phyloP scores from a whole-genome alignment of 371 early-diverging fungal species.

The Lichtheimia corymbifera region DNA sequence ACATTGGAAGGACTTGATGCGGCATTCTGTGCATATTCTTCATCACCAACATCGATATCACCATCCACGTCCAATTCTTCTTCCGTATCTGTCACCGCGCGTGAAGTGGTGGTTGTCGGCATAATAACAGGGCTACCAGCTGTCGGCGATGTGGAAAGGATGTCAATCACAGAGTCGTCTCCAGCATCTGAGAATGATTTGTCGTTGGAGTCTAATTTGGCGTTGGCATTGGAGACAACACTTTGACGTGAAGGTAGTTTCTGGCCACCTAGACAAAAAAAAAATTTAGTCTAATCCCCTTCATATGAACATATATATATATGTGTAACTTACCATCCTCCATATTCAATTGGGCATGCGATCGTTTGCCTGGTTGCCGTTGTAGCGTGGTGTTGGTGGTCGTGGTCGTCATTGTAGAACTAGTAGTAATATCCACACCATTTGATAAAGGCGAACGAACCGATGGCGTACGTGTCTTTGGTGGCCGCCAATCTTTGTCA shows the following conservation, averaged over 20 bases:
- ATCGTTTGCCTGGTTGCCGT: not conserved
- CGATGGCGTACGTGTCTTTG: not conserved
- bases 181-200: conserved; percentile 13
- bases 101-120: not conserved
- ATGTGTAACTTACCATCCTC: too few relatives aligned
- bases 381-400: not conserved
- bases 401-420: not conserved
- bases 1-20: not conserved
- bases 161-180: conserved; percentile 26
- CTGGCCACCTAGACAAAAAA: not conserved
- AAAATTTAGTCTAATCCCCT: not conserved
- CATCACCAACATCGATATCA: conserved; percentile 26
- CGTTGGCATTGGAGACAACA: conserved; percentile 10
- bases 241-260: conserved; percentile 2
- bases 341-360: not conserved
- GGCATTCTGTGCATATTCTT: conserved; percentile 2
- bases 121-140: conserved; percentile 14
- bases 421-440: not conserved
- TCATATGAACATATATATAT: too few relatives aligned
- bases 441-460: not conserved
- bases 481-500: not conserved
- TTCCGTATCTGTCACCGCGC: conserved; percentile 6
- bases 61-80: conserved; percentile 22
- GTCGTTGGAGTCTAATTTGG: not conserved
- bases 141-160: conserved; percentile 23